Evolutionary conservation across 331 rosid genomes (phyloP).

Genomic region (Saraca asoca): DNA sequence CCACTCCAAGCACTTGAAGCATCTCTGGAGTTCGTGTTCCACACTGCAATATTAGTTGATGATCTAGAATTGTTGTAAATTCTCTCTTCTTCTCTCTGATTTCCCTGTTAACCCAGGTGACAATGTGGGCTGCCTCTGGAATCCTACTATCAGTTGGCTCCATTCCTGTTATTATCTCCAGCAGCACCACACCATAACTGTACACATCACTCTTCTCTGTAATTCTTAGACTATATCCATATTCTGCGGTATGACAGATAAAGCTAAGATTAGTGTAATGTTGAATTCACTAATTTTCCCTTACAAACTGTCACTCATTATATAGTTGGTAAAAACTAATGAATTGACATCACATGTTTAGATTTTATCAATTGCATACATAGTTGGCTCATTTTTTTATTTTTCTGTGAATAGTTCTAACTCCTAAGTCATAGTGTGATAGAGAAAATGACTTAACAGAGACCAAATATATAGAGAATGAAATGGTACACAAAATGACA

Average conservation of each 20-base stretch:
- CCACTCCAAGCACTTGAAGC: slow-evolving; percentile 93
- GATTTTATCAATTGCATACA: too few relatives aligned
- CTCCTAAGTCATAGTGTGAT: slow-evolving; percentile 19
- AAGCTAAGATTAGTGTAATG: slow-evolving; percentile 15
- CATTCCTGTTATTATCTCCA: slow-evolving; percentile 81
- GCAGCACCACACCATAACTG: slow-evolving; percentile 85
- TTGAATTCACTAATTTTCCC: too few relatives aligned
- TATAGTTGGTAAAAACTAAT: too few relatives aligned
- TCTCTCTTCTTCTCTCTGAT: slow-evolving; percentile 60
- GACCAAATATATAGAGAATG: slow-evolving; percentile 5
- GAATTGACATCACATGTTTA: too few relatives aligned
- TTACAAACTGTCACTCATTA: too few relatives aligned
- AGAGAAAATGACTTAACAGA: slow-evolving; percentile 12
- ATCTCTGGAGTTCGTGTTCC: slow-evolving; percentile 83
- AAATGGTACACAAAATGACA: neutral
- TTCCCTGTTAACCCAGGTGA: slow-evolving; percentile 71
- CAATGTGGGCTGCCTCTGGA: slow-evolving; percentile 78
- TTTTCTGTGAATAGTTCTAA: too few relatives aligned
- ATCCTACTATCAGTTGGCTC: slow-evolving; percentile 70
- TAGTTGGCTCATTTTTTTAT: too few relatives aligned
- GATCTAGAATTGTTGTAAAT: slow-evolving; percentile 67
- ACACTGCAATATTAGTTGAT: slow-evolving; percentile 63
- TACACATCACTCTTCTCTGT: slow-evolving; percentile 96
- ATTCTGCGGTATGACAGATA: slow-evolving; percentile 60
- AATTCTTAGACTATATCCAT: slow-evolving; percentile 92